Conservation (phyloP, 495 filamentous ascomycete genomes). For the Neohortaea acidophila region DNA sequence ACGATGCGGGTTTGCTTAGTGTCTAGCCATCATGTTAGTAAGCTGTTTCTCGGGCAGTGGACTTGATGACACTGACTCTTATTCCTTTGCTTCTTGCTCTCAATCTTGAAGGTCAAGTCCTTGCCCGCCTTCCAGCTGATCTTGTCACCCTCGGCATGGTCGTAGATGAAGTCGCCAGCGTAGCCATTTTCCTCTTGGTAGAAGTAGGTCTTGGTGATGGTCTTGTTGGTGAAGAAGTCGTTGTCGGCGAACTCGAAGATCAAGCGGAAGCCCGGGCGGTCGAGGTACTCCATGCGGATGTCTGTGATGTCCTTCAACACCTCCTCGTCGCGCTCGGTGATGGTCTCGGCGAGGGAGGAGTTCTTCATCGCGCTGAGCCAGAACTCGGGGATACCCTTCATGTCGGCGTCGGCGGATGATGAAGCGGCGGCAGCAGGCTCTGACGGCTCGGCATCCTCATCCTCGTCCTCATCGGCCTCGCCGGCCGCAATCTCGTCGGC, state of each 20-base stretch:
- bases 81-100: conserved; percentile 98
- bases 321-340: conserved; percentile 88
- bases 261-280: conserved; percentile 91
- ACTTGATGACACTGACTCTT: conserved; percentile 57
- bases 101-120: conserved; percentile 82
- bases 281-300: conserved; percentile 97
- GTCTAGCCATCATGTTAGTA: conserved; percentile 36
- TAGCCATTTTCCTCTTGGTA: conserved; percentile 99
- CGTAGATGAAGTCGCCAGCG: conserved; percentile 98
- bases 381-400: conserved; percentile 87
- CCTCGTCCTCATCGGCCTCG: conserved; percentile 61
- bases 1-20: conserved; percentile 98
- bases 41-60: background rate
- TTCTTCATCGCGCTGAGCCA: conserved; percentile 99
- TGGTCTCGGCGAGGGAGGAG: conserved; percentile 92
- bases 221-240: conserved; percentile 92
- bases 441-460: conserved; percentile 32
- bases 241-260: conserved; percentile 96
- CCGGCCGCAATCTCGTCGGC: conserved; percentile 74
- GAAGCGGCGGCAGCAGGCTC: conserved; percentile 38
- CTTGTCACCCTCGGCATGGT: conserved; percentile 94
- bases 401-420: conserved; percentile 31
- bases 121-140: conserved; percentile 92
- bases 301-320: conserved; percentile 84
- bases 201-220: conserved; percentile 93